phyloP scores from a whole-genome alignment of 495 filamentous ascomycete genomes.

The Delitschia confertaspora region DNA sequence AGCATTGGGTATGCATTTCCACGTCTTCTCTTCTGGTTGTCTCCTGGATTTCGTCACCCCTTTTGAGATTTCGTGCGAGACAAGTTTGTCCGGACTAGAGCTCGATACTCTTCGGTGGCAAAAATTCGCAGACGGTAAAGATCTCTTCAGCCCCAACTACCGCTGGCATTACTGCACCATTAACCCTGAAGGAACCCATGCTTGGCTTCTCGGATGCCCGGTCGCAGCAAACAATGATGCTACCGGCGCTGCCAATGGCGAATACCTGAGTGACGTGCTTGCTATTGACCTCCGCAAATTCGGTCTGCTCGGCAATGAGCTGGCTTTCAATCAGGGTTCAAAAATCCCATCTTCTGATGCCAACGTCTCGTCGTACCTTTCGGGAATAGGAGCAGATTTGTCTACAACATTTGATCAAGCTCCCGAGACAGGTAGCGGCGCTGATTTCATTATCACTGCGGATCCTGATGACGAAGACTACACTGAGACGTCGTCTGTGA shows the following conservation, averaged over 20 bases:
- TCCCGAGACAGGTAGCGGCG: slow-evolving; percentile 68
- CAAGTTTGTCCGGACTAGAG: slow-evolving; percentile 80
- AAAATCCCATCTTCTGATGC: slow-evolving; percentile 46
- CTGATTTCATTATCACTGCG: slow-evolving; percentile 80
- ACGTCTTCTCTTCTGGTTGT: slow-evolving; percentile 86
- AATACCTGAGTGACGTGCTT: slow-evolving; percentile 88
- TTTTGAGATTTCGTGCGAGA: slow-evolving; percentile 82
- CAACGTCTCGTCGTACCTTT: slow-evolving; percentile 40
- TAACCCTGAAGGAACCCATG: slow-evolving; percentile 86
- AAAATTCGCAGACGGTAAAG: slow-evolving; percentile 82
- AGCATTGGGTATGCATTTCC: slow-evolving; percentile 83
- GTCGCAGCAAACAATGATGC: slow-evolving; percentile 52
- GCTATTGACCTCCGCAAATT: slow-evolving; percentile 81
- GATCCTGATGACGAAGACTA: slow-evolving; percentile 61
- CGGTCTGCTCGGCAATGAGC: slow-evolving; percentile 74
- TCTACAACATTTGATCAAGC: slow-evolving; percentile 73
- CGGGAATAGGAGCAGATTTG: slow-evolving; percentile 71
- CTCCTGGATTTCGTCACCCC: slow-evolving; percentile 90
- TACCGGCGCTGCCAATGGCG: slow-evolving; percentile 54
- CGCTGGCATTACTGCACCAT: slow-evolving; percentile 97
- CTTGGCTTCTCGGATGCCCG: slow-evolving; percentile 89
- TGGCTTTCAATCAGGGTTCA: slow-evolving; percentile 49
- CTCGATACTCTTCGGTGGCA: slow-evolving; percentile 83
- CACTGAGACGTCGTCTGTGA: slow-evolving; percentile 39
- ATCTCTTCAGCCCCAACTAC: slow-evolving; percentile 79